Base-by-base conservation (phyloP, 2,329 filamentous ascomycete genomes). In the Colletotrichum sp. region DNA sequence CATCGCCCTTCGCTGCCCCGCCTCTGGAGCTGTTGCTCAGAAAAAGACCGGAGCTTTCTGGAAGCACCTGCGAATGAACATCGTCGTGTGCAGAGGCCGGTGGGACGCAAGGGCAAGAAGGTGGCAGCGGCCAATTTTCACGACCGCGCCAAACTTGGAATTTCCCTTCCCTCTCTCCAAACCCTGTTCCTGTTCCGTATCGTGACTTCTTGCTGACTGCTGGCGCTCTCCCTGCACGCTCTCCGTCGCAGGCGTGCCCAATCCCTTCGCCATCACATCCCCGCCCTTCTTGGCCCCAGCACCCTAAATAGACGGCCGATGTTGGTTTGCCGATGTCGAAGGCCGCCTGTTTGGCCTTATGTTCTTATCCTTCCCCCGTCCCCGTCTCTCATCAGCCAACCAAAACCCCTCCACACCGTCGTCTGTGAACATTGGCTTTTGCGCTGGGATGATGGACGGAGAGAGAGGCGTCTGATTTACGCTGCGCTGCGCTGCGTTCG, bases 261-360 rank as follows among this genome's bases (percentile, higher is more conserved):
- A 63, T 36, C 52, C 39, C 16, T n/a, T 61, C 43, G 43, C 43
- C 43, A 48, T 30, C 28, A 10, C 55, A 71, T 13, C 32, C 8
- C 32, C 48, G 7, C 24, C 14, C 24, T 12, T 60, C 18, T 36
- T 16, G 12, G 18, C 36, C 48, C 57, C 32, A 64, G 55, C 63
- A 68, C 39, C 57, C 73, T 64, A 71, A 71, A 71, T 61, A 74
- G 72, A 39, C 36, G n/a, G 36, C 52, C 68, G 55, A 52, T 59
- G 32, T 64, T 43, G n/a, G 55, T 48, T 48, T 48, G 43, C 43
- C n/a, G 43, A 48, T 48, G 43, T 48, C n/a, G 3, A 1, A 7
- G 16, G 43, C 10, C 43, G 43, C n/a, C 16, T 48, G 43, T 48
- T 48, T 48, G 43, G 43, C 43, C 43, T 48, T 6, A 48, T 48